phyloP scores from a whole-genome alignment of 2,329 filamentous ascomycete genomes.

The Cladosporium phlei region DNA sequence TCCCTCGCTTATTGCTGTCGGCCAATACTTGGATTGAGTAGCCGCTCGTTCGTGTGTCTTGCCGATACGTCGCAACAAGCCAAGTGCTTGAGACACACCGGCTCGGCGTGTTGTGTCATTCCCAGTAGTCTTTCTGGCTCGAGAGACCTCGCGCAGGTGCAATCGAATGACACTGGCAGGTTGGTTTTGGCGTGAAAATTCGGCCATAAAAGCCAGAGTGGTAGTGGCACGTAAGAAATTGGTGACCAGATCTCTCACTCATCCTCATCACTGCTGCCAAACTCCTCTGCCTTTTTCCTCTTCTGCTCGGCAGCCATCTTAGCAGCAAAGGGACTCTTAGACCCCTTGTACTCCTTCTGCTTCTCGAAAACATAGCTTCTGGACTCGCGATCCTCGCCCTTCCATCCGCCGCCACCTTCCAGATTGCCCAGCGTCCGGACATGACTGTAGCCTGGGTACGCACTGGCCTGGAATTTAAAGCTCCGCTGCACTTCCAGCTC shows the following conservation, averaged over 20 bases:
- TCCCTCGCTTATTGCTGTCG: too few relatives aligned
- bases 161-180: too few relatives aligned
- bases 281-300: conserved; percentile 20
- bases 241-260: background rate
- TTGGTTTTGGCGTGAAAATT: too few relatives aligned
- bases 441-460: conserved; percentile 71
- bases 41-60: too few relatives aligned
- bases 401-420: conserved; percentile 43
- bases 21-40: too few relatives aligned
- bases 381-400: conserved; percentile 44
- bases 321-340: conserved; percentile 13
- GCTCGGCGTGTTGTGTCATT: too few relatives aligned
- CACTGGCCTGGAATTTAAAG: conserved; percentile 61
- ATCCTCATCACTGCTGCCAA: conserved; percentile 10
- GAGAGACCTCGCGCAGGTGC: too few relatives aligned
- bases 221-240: too few relatives aligned
- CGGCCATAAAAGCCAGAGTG: too few relatives aligned
- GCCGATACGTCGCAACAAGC: too few relatives aligned
- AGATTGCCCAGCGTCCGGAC: conserved; percentile 64
- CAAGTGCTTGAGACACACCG: too few relatives aligned
- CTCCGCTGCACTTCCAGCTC: conserved; percentile 66
- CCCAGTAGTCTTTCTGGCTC: too few relatives aligned
- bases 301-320: conserved; percentile 18
- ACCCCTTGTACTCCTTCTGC: conserved; percentile 26
- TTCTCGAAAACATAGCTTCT: conserved; percentile 45